phyloP scores from a whole-genome alignment of 345 rosid species.

The Eucalyptus erythrocorys region DNA sequence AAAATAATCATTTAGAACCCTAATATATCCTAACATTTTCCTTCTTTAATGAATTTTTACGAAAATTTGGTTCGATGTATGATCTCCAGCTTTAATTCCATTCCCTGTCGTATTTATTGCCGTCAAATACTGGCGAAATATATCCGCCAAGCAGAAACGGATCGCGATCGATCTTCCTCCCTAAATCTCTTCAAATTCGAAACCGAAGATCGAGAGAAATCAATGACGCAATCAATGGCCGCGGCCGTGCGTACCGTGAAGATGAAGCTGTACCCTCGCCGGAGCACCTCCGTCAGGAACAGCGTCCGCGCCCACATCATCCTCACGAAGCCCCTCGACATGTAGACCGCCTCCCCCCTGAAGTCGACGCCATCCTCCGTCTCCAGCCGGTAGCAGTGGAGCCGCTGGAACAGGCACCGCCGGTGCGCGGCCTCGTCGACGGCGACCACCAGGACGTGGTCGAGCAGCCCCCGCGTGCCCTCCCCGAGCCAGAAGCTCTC shows the following conservation, averaged over 20 bases:
- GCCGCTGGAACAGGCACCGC: slow-evolving; percentile 50
- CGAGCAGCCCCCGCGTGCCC: slow-evolving; percentile 32
- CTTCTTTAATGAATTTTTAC: background rate
- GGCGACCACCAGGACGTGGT: slow-evolving; percentile 44
- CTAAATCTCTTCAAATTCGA: background rate
- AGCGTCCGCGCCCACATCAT: slow-evolving; percentile 87
- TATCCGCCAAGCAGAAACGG: background rate
- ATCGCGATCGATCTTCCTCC: background rate
- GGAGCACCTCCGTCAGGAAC: slow-evolving; percentile 49
- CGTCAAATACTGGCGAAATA: background rate
- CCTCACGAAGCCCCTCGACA: slow-evolving; percentile 61
- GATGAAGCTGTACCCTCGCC: slow-evolving; percentile 53
- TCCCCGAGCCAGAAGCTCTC: slow-evolving; percentile 79
- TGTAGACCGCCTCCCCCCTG: slow-evolving; percentile 44
- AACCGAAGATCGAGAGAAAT: background rate
- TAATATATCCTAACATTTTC: background rate
- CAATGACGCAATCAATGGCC: background rate
- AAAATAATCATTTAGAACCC: background rate
- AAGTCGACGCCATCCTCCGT: slow-evolving; percentile 46
- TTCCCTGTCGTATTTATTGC: background rate
- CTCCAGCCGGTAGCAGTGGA: slow-evolving; percentile 58
- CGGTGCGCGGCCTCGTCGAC: slow-evolving; percentile 60
- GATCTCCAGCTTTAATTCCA: background rate
- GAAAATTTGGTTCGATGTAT: background rate
- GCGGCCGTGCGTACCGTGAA: slow-evolving; percentile 45